Conservation (phyloP, 768 basidiomycete species). For the Russula emetica region DNA sequence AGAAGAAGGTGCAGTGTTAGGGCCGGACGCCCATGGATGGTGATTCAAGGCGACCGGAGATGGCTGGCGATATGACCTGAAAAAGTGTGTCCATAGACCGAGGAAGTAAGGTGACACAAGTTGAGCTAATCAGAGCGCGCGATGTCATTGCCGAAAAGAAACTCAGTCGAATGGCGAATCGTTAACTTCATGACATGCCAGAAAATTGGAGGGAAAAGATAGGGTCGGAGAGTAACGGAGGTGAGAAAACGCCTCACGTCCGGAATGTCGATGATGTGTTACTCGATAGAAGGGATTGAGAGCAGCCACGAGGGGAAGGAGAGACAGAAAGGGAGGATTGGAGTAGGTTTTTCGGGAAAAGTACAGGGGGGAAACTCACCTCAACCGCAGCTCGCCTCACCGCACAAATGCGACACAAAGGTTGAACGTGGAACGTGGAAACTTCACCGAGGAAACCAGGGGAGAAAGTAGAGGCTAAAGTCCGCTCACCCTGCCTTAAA, state of each 20-base stretch:
- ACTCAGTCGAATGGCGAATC: not conserved
- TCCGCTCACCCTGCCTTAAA: too few species aligned
- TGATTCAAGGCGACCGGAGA: not conserved
- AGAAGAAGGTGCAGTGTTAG: not conserved
- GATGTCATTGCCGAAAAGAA: not conserved
- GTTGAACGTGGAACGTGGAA: too few species aligned
- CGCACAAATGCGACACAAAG: not conserved
- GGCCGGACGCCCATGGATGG: not conserved
- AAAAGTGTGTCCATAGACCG: not conserved
- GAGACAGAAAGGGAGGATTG: not conserved
- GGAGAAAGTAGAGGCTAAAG: too few species aligned
- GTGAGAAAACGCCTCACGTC: too few species aligned
- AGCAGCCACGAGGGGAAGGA: not conserved
- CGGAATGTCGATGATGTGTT: not conserved
- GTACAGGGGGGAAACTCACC: not conserved
- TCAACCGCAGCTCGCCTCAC: not conserved
- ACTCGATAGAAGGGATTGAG: not conserved
- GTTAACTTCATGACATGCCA: not conserved
- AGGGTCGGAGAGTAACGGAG: too few species aligned
- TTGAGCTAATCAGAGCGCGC: not conserved
- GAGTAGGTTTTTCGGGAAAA: not conserved
- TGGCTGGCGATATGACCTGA: not conserved
- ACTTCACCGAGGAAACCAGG: too few species aligned
- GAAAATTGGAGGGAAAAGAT: not conserved
- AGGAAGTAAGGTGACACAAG: not conserved